A percentile compares a stretch with the other conserved stretches of the same genome.
Conservation (phyloP, 495 filamentous ascomycete species). For the Durotheca rogersii region DNA sequence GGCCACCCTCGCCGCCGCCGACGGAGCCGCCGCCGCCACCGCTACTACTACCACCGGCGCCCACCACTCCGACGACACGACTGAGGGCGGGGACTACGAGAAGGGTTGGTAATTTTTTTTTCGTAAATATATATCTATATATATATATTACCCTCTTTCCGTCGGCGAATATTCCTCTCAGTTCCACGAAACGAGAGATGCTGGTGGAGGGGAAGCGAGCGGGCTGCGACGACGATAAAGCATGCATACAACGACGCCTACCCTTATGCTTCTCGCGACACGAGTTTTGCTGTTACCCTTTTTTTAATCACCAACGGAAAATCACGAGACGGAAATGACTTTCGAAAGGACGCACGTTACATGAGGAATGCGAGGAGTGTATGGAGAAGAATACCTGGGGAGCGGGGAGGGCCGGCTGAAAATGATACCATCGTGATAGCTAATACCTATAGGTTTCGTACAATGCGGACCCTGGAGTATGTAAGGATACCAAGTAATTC, state of each 20-base stretch:
- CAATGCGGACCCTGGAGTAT: slow-evolving; percentile 13
- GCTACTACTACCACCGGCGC: not conserved
- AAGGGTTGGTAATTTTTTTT: slow-evolving; percentile 17
- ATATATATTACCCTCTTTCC: too few relatives aligned
- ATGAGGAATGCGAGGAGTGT: slow-evolving; percentile 10
- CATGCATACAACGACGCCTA: too few relatives aligned
- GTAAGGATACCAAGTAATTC: too few relatives aligned
- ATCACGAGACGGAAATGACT: not conserved
- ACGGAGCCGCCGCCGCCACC: slow-evolving; percentile 21
- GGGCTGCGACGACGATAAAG: too few relatives aligned
- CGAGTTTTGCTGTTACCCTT: too few relatives aligned
- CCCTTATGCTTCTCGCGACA: too few relatives aligned
- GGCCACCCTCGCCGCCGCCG: slow-evolving; percentile 31
- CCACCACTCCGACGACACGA: not conserved
- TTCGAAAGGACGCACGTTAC: not conserved
- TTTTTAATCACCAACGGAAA: not conserved
- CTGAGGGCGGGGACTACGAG: slow-evolving; percentile 20
- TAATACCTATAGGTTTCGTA: too few relatives aligned
- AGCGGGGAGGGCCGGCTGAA: not conserved
- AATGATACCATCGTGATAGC: slow-evolving; percentile 25
- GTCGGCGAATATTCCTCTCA: too few relatives aligned
- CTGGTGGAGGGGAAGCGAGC: too few relatives aligned
- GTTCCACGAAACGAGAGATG: too few relatives aligned
- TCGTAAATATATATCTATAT: too few relatives aligned
- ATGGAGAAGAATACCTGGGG: slow-evolving; percentile 10